phyloP scores from a whole-genome alignment of 208 protist species.

The Leishmania tarentolae region DNA sequence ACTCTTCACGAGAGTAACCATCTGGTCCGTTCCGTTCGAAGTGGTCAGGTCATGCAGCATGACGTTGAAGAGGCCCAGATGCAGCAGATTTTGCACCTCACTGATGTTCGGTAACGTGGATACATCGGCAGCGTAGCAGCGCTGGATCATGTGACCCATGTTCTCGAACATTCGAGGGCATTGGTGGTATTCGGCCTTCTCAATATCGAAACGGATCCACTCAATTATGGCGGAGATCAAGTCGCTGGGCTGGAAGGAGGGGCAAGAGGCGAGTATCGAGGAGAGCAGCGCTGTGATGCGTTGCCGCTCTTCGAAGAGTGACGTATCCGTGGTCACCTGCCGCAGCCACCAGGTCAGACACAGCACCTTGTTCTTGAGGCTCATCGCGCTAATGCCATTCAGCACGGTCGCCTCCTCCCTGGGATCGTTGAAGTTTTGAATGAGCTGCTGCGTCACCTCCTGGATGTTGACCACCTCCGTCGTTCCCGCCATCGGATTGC shows the following conservation, averaged over 20 bases:
- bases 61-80: slow-evolving; percentile 74
- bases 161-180: slow-evolving; percentile 87
- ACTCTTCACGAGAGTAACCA: slow-evolving; percentile 71
- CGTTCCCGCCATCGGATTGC: slow-evolving; percentile 20
- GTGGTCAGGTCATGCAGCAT: slow-evolving; percentile 71
- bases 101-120: slow-evolving; percentile 44
- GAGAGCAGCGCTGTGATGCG: slow-evolving; percentile 63
- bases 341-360: slow-evolving; percentile 88
- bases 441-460: slow-evolving; percentile 64
- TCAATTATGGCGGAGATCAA: slow-evolving; percentile 64
- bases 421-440: slow-evolving; percentile 64
- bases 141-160: slow-evolving; percentile 75
- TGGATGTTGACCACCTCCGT: slow-evolving; percentile 72
- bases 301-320: slow-evolving; percentile 59
- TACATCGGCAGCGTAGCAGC: slow-evolving; percentile 53
- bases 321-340: slow-evolving; percentile 55
- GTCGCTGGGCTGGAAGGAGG: slow-evolving; percentile 37
- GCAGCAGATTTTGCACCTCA: slow-evolving; percentile 61
- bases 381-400: slow-evolving; percentile 56
- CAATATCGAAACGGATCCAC: slow-evolving; percentile 85
- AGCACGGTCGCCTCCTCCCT: slow-evolving; percentile 46
- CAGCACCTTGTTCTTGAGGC: slow-evolving; percentile 68
- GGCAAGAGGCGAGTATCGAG: slow-evolving; percentile 48
- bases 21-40: slow-evolving; percentile 55
- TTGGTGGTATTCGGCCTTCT: slow-evolving; percentile 71